Conservation (phyloP, 108 stramenopile genomes). For the Cylindrotheca fusiformis region DNA sequence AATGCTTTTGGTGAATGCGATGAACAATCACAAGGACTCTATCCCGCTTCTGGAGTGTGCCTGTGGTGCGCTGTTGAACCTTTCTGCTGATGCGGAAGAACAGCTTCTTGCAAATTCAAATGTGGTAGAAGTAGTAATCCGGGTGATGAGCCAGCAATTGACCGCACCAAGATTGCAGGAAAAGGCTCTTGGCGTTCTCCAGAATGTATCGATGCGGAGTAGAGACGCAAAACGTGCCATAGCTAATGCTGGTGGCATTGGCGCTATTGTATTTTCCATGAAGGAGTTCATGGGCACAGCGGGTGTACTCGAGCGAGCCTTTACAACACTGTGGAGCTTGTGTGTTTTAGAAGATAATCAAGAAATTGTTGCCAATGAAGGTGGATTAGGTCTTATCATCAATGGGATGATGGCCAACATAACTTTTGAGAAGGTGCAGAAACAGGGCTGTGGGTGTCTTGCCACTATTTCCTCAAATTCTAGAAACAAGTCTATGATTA, state of each 20-base stretch:
- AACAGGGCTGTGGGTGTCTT: slow-evolving; percentile 50
- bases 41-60: slow-evolving; percentile 22
- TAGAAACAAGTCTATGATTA: slow-evolving; percentile 29
- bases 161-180: slow-evolving; percentile 22
- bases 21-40: slow-evolving; percentile 18
- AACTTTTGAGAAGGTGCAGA: slow-evolving; percentile 38
- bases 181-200: slow-evolving; percentile 34
- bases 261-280: slow-evolving; percentile 21
- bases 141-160: slow-evolving; percentile 18
- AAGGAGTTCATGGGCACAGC: slow-evolving; percentile 35
- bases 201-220: slow-evolving; percentile 42
- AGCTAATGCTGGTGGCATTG: slow-evolving; percentile 32
- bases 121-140: slow-evolving; percentile 28
- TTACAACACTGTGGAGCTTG: slow-evolving; percentile 44
- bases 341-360: slow-evolving; percentile 36
- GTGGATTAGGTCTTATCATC: slow-evolving; percentile 30
- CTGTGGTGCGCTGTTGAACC: slow-evolving; percentile 27
- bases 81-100: slow-evolving; percentile 36
- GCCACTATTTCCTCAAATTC: slow-evolving; percentile 33
- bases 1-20: slow-evolving; percentile 33
- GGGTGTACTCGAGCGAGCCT: slow-evolving; percentile 34
- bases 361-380: slow-evolving; percentile 18
- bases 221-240: slow-evolving; percentile 27
- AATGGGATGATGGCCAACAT: slow-evolving; percentile 46
- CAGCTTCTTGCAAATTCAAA: slow-evolving; percentile 18